Evolutionary conservation across 495 filamentous ascomycete species (phyloP).

Genomic region (Sphaerosporella brunnea): DNA sequence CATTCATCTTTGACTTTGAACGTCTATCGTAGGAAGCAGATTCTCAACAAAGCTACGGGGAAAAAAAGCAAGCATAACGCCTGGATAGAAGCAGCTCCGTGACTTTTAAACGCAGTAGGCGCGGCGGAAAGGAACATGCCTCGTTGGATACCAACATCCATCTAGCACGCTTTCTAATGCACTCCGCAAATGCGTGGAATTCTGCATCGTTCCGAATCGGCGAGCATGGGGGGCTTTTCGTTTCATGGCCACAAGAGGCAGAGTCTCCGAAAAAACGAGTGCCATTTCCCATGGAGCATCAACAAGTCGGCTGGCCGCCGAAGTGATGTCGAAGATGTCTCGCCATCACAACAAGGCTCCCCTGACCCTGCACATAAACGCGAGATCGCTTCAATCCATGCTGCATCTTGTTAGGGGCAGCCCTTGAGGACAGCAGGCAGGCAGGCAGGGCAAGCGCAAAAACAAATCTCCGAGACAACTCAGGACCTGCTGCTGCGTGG

Average conservation of each 20-base stretch:
- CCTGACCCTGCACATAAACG: conserved; percentile 1
- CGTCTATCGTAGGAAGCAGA: too few species aligned
- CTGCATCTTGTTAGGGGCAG: conserved; percentile 3
- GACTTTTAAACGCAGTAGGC: background rate
- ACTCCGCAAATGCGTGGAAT: too few species aligned
- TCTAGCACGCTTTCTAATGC: background rate
- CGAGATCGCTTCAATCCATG: conserved; percentile 7
- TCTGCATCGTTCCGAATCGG: too few species aligned
- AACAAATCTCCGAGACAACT: conserved; percentile 25
- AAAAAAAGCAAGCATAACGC: background rate
- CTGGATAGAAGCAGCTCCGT: too few species aligned
- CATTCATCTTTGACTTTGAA: too few species aligned
- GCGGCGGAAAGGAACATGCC: background rate
- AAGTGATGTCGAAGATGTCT: too few species aligned
- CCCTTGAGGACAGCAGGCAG: background rate
- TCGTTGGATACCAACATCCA: background rate
- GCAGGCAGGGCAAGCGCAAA: conserved; percentile 14
- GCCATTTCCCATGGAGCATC: too few species aligned
- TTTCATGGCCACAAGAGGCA: too few species aligned
- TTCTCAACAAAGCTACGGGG: background rate
- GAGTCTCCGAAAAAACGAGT: too few species aligned
- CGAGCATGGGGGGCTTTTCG: too few species aligned
- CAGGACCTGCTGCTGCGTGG: background rate
- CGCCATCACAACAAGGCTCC: too few species aligned
- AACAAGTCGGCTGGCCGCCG: too few species aligned